Percentiles rank a stretch among this genome's conserved stretches.
These are phyloP conservation scores for Phyllosticta citribraziliensis DNA, from an alignment of 2,329 filamentous ascomycete species.

Conservation along the genomic window DNA sequence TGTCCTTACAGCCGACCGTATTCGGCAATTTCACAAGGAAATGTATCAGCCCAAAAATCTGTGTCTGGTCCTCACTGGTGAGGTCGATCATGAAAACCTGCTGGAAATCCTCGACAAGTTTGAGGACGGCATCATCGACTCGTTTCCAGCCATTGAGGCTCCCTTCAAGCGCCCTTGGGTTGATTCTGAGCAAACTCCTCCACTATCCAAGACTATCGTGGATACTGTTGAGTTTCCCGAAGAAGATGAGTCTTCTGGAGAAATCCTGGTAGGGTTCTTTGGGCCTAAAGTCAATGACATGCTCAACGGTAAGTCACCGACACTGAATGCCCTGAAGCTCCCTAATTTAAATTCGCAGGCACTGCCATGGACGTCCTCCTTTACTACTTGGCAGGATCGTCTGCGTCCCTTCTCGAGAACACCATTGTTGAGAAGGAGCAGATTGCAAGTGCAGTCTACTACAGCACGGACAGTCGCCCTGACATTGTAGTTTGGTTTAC, in stretches of 20 bases:
- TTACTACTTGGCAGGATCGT: constrained; percentile 84
- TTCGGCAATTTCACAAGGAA: constrained; percentile 85
- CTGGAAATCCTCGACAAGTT: constrained; percentile 77
- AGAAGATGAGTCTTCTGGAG: constrained; percentile 87
- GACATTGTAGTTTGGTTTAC: constrained; percentile 79
- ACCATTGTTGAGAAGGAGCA: constrained; percentile 87
- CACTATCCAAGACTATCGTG: constrained; percentile 60
- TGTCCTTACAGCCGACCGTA: constrained; percentile 75
- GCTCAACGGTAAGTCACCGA: constrained; percentile 35
- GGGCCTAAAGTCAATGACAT: constrained; percentile 72
- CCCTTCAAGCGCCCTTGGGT: constrained; percentile 86
- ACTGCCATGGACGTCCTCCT: constrained; percentile 72
- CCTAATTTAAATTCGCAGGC: constrained; percentile 23
- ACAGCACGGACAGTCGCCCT: constrained; percentile 68
- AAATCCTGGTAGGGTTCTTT: constrained; percentile 77
- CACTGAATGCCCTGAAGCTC: background rate
- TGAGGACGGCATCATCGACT: constrained; percentile 73
- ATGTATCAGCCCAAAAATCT: constrained; percentile 99
- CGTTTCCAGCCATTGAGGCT: constrained; percentile 64
- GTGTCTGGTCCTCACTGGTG: constrained; percentile 83
- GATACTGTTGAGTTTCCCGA: constrained; percentile 87
- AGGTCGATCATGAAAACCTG: constrained; percentile 74
- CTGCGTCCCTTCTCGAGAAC: constrained; percentile 86
- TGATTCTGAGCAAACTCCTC: constrained; percentile 69
- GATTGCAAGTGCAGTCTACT: constrained; percentile 75